A percentile compares a stretch with the other conserved stretches of the same genome.
Conservation (phyloP, 257 asterid genomes). For the Ocimum tenuiflorum region DNA sequence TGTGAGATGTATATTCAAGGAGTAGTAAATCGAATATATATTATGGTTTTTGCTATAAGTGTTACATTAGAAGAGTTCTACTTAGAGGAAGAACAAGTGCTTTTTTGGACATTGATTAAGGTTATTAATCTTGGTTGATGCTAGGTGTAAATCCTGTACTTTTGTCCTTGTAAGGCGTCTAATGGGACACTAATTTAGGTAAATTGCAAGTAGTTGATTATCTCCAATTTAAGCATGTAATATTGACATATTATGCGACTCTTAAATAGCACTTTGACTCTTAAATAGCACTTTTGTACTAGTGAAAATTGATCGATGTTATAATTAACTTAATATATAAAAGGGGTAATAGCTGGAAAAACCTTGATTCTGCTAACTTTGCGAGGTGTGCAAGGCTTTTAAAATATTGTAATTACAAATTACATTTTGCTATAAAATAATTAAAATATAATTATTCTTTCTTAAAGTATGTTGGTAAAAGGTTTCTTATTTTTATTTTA, state of each 20-base stretch:
- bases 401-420: too few relatives aligned
- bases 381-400: too few relatives aligned
- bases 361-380: too few relatives aligned
- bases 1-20: not conserved
- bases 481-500: too few relatives aligned
- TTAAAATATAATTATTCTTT: too few relatives aligned
- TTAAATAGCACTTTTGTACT: not conserved
- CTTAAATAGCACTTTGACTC: not conserved
- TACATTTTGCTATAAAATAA: too few relatives aligned
- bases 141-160: slow-evolving; percentile 5
- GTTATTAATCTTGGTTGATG: slow-evolving; percentile 9
- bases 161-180: not conserved
- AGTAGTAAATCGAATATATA: not conserved
- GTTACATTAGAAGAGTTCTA: slow-evolving; percentile 16
- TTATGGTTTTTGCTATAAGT: not conserved
- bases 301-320: not conserved
- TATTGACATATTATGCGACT: not conserved
- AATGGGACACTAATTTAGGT: slow-evolving; percentile 14
- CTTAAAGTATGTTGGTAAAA: too few relatives aligned
- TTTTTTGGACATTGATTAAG: slow-evolving; percentile 14
- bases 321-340: too few relatives aligned
- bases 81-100: slow-evolving; percentile 9
- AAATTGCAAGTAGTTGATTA: not conserved
- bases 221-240: slow-evolving; percentile 5
- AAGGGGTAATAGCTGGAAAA: too few relatives aligned